phyloP scores from a whole-genome alignment of 2,329 filamentous ascomycete genomes.

The Colletotrichum abscissum region DNA sequence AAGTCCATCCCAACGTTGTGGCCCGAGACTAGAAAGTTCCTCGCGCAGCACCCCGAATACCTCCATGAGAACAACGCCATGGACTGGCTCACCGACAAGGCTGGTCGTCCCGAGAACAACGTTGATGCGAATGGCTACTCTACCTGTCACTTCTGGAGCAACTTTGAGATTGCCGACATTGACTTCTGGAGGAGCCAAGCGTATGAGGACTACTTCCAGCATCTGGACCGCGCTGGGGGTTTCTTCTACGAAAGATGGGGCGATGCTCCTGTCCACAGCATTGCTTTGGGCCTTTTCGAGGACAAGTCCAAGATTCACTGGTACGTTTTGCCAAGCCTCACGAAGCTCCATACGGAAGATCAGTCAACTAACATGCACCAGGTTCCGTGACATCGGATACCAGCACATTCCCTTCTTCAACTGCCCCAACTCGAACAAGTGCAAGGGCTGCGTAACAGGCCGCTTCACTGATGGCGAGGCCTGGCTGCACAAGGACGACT shows the following conservation, averaged over 20 bases:
- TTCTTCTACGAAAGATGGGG: slow-evolving; percentile 99
- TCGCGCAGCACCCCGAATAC: slow-evolving; percentile 85
- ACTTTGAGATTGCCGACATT: slow-evolving; percentile 97
- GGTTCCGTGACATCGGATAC: slow-evolving; percentile 99
- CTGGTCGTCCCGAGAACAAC: slow-evolving; percentile 82
- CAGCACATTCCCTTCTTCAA: slow-evolving; percentile 99
- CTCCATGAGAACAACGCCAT: slow-evolving; percentile 87
- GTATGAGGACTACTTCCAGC: slow-evolving; percentile 96
- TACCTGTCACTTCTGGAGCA: slow-evolving; percentile 99
- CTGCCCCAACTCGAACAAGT: slow-evolving; percentile 96
- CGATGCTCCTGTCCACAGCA: slow-evolving; percentile 95
- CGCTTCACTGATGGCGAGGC: slow-evolving; percentile 89
- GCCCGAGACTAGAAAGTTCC: slow-evolving; percentile 95
- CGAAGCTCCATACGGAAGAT: not conserved
- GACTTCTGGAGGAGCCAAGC: slow-evolving; percentile 89
- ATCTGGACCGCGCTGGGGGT: slow-evolving; percentile 91
- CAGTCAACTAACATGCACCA: slow-evolving; percentile 49
- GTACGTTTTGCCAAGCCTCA: slow-evolving; percentile 61
- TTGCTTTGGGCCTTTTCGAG: slow-evolving; percentile 91
- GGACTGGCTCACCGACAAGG: slow-evolving; percentile 85
- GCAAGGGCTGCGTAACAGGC: slow-evolving; percentile 86
- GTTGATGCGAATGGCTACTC: slow-evolving; percentile 89
- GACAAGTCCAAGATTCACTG: slow-evolving; percentile 93
- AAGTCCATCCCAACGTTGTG: slow-evolving; percentile 88
- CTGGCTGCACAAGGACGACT: slow-evolving; percentile 91